These are phyloP conservation scores for Endocladia muricata DNA, from an alignment of 31 red algal species.

Conservation along the genomic window DNA sequence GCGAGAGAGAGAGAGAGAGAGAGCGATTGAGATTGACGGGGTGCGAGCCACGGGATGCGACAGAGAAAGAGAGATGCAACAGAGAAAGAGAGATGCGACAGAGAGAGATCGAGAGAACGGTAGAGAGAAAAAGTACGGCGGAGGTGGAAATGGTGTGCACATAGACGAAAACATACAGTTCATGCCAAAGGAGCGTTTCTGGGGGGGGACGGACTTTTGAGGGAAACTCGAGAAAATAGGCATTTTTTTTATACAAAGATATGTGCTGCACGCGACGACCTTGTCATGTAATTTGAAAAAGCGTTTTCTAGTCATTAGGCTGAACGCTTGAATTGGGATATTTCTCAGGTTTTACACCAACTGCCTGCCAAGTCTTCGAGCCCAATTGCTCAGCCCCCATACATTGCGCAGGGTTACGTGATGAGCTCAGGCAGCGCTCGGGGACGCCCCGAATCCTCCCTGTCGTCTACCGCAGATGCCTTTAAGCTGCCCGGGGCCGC, in stretches of 20 bases:
- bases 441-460: not conserved
- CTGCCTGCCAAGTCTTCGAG: too few species aligned
- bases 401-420: not conserved
- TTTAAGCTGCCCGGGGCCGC: slow-evolving; percentile 75
- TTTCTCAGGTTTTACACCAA: too few species aligned
- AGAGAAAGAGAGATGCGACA: too few species aligned
- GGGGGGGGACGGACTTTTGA: too few species aligned
- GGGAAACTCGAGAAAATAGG: too few species aligned
- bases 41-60: too few species aligned
- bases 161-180: not conserved
- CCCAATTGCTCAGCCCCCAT: too few species aligned
- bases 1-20: too few species aligned
- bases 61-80: too few species aligned
- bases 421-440: not conserved
- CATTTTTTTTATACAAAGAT: not conserved
- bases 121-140: too few species aligned
- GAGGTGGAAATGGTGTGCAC: not conserved
- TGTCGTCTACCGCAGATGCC: not conserved
- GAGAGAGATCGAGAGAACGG: too few species aligned
- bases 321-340: not conserved
- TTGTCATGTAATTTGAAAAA: not conserved
- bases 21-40: too few species aligned
- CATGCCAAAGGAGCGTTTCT: slow-evolving; percentile 18
- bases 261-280: not conserved
- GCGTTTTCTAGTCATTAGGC: not conserved